Evolutionary conservation across 805 yeast species (phyloP).

Genomic region (Candida pseudoglaebosa): DNA sequence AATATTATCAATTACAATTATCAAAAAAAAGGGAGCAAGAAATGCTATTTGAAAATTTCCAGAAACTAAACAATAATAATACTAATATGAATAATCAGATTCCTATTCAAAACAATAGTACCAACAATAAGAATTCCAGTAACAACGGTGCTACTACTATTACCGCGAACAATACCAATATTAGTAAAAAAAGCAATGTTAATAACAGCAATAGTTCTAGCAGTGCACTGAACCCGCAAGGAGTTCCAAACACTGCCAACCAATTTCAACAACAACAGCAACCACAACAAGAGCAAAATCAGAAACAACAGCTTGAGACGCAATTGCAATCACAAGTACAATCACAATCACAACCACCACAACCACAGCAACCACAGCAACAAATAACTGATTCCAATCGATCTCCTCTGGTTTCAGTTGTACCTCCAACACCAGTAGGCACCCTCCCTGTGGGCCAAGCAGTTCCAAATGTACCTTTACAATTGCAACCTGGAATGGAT

Average conservation of each 20-base stretch:
- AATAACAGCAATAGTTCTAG: slow-evolving; percentile 8
- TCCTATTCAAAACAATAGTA: slow-evolving; percentile 17
- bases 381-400: slow-evolving; percentile 16
- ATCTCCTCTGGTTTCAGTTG: slow-evolving; percentile 14
- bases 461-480: background rate
- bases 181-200: slow-evolving; percentile 10
- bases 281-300: slow-evolving; percentile 9
- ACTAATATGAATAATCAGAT: slow-evolving; percentile 10
- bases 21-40: slow-evolving; percentile 57
- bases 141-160: slow-evolving; percentile 8
- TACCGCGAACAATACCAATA: slow-evolving; percentile 10
- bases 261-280: slow-evolving; percentile 7
- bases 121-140: slow-evolving; percentile 9
- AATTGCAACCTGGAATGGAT: slow-evolving; percentile 6
- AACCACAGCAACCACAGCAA: slow-evolving; percentile 14
- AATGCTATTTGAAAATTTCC: slow-evolving; percentile 20
- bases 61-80: slow-evolving; percentile 12
- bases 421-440: slow-evolving; percentile 2
- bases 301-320: slow-evolving; percentile 2
- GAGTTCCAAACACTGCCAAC: slow-evolving; percentile 5
- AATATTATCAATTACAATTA: slow-evolving; percentile 63
- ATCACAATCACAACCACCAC: slow-evolving; percentile 4
- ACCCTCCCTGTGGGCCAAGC: slow-evolving; percentile 1
- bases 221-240: background rate
- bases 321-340: slow-evolving; percentile 4